These are phyloP conservation scores for Sporothrix inflata DNA, from an alignment of 2,329 filamentous ascomycete species.

Conservation along the genomic window DNA sequence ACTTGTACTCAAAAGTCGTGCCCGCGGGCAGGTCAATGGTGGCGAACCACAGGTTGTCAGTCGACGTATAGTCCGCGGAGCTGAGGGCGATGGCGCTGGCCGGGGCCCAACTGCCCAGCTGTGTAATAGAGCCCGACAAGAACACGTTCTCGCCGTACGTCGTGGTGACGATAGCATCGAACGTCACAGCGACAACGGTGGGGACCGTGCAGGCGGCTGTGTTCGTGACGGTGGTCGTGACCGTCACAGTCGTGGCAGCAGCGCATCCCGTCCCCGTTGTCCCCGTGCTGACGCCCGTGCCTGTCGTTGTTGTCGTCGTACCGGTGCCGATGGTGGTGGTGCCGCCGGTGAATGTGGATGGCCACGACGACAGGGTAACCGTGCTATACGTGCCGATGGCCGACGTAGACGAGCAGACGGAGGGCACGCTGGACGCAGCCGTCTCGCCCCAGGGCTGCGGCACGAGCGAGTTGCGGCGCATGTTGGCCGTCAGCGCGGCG, in stretches of 20 bases:
- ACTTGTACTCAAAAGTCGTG: constrained; percentile 67
- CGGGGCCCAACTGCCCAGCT: constrained; percentile 67
- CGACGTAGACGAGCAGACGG: constrained; percentile 52
- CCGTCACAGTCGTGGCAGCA: too few species aligned
- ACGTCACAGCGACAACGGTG: constrained; percentile 63
- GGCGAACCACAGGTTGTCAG: constrained; percentile 64
- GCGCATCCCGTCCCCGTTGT: too few species aligned
- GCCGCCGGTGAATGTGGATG: constrained; percentile 42
- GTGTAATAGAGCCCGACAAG: constrained; percentile 60
- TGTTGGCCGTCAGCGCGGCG: constrained; percentile 66
- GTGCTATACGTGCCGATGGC: constrained; percentile 55
- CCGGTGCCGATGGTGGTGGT: constrained; percentile 37
- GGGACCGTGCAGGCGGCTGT: constrained; percentile 31
- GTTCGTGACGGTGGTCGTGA: neutral
- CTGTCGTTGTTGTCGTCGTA: too few species aligned
- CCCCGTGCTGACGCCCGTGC: too few species aligned
- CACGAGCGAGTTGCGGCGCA: constrained; percentile 58
- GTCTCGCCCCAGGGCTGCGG: constrained; percentile 56
- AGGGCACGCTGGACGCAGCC: constrained; percentile 45
- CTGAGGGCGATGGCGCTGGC: constrained; percentile 58
- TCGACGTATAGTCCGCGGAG: constrained; percentile 60
- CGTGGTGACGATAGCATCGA: constrained; percentile 62
- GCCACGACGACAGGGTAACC: constrained; percentile 33
- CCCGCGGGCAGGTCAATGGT: constrained; percentile 61
- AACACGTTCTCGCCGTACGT: constrained; percentile 66